Evolutionary conservation across 208 protist genomes (phyloP).

Genomic region (Crithidia thermophila): DNA sequence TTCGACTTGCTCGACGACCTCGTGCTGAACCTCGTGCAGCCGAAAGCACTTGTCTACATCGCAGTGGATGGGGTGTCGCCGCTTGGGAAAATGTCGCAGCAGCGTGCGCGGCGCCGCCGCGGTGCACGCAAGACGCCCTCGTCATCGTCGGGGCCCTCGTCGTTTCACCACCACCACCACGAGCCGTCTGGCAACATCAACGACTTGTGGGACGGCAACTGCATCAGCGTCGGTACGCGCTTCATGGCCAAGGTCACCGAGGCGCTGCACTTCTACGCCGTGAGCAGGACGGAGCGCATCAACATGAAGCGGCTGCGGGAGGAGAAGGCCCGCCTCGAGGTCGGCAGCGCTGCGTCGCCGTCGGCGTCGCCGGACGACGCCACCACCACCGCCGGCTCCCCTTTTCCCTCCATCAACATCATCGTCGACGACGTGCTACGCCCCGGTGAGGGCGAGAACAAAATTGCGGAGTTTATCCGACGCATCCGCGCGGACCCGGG

Average conservation of each 20-base stretch:
- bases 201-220: constrained; percentile 80
- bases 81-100: constrained; percentile 99
- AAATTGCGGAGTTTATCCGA: constrained; percentile 87
- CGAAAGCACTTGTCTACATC: constrained; percentile 97
- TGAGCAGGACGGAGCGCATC: constrained; percentile 84
- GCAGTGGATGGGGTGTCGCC: constrained; percentile 97
- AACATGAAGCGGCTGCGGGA: constrained; percentile 76
- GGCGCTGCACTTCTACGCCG: constrained; percentile 80
- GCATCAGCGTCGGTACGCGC: constrained; percentile 83
- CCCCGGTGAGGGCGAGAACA: constrained; percentile 97
- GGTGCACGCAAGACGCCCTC: constrained; percentile 26
- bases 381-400: not conserved
- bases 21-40: constrained; percentile 88
- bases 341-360: not conserved
- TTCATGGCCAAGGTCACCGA: constrained; percentile 85
- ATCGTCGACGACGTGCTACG: constrained; percentile 94
- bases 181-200: constrained; percentile 34
- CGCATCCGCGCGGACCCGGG: constrained; percentile 72
- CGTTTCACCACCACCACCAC: constrained; percentile 2
- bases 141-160: not conserved
- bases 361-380: not conserved
- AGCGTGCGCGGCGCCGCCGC: constrained; percentile 95
- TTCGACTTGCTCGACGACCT: constrained; percentile 86
- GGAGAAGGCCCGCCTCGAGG: constrained; percentile 7
- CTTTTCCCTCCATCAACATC: constrained; percentile 74